Evolutionary conservation across 129 eudicot genomes (phyloP).

Genomic region (Cynara cardunculus): DNA sequence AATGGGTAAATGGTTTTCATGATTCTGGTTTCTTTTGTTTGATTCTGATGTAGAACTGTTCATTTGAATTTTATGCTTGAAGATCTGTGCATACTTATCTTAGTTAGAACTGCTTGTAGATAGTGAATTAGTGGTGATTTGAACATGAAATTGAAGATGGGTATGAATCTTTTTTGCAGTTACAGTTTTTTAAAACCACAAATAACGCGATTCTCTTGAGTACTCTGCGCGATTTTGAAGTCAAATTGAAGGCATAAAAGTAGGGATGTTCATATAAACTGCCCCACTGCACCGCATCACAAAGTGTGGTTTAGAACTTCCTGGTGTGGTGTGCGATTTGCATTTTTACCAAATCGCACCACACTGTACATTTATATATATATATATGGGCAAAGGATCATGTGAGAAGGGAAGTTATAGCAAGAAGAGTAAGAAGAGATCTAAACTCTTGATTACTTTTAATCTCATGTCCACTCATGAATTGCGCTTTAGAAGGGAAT

Average conservation of each 20-base stretch:
- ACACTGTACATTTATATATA: too few species aligned
- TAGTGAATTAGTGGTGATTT: constrained; percentile 7
- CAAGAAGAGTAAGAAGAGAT: too few species aligned
- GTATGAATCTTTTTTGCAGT: constrained; percentile 5
- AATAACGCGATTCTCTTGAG: background rate
- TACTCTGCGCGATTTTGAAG: background rate
- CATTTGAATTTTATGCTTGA: constrained; percentile 2
- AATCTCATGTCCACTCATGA: too few species aligned
- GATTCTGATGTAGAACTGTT: background rate
- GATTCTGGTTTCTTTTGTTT: background rate
- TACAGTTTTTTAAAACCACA: background rate
- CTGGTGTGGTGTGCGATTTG: too few species aligned
- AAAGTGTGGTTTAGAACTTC: too few species aligned
- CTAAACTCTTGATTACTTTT: too few species aligned
- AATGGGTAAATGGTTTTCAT: constrained; percentile 27
- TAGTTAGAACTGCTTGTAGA: constrained; percentile 12
- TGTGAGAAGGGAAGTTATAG: too few species aligned
- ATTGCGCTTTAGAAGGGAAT: too few species aligned
- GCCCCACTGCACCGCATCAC: too few species aligned
- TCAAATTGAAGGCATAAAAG: background rate
- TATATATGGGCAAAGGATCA: too few species aligned
- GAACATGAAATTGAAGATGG: background rate
- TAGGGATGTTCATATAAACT: background rate
- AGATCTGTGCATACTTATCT: constrained; percentile 3
- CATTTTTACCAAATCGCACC: too few species aligned